Base-by-base conservation (phyloP, 2,329 filamentous ascomycete species). In the Neofusicoccum sp. region DNA sequence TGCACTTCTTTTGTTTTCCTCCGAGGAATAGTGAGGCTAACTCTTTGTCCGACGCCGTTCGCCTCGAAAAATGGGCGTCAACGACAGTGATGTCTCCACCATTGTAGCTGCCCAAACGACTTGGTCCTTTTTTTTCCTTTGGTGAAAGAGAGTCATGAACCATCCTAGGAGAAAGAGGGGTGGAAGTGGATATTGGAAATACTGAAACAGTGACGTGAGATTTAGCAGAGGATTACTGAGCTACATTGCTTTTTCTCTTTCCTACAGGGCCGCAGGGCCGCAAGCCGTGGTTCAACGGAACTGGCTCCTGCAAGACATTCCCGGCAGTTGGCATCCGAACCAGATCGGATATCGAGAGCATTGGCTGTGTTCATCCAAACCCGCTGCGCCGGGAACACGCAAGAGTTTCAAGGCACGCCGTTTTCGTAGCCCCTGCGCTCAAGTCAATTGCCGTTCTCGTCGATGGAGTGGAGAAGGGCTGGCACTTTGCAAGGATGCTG, bases 351-450 rank as follows among this genome's bases (percentile, higher is more conserved):
- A 31, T 38, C 51, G n/a, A 33, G 36, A 56, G 38, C 12, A 28
- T 41, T 33, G 38, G 28, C 4, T 40, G 14, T 12, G 9, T 43
- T 24, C 38, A 56, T 33, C 38, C 38, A 43, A 56, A 12, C 51
- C 28, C 24, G 11, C 20, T 56, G 26, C n/a, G 36, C 14, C 20
- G 51, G 24, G 26, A 41, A 30, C 24, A 26, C 12, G 4, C 24
- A 31, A 56, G 28, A 43, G 16, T 56, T 33, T 56, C 38, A 56
- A 34, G 36, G 51, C 38, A 43, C 38, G 51, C 34, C 51, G 51
- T 43, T 56, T 56, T 56, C 16, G 51, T 43, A 56, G 51, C n/a
- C 28, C 38, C 51, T 56, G 51, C 33, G 33, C 16, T 7, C 51
- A 30, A 33, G 36, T n/a, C 16, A 28, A 8, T 33, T 56, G 38